phyloP scores from a whole-genome alignment of 345 rosid species.

The Dipteronia dyeriana region DNA sequence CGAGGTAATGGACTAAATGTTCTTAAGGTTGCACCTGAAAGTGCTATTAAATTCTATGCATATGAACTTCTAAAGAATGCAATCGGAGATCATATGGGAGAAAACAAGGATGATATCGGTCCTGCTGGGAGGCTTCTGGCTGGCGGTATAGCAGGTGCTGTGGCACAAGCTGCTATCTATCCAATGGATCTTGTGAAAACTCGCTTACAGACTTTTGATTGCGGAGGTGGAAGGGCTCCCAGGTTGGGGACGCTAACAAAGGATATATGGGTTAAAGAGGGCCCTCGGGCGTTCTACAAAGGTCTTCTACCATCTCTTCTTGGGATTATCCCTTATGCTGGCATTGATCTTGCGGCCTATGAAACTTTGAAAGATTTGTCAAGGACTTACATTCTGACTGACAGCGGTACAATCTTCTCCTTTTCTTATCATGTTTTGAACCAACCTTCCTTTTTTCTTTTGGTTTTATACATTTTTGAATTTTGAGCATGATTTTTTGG shows the following conservation, averaged over 20 bases:
- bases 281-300: slow-evolving; percentile 89
- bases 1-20: slow-evolving; percentile 94
- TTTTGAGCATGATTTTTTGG: not conserved
- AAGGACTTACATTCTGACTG: slow-evolving; percentile 65
- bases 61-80: slow-evolving; percentile 77
- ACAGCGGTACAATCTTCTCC: slow-evolving; percentile 48
- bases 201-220: slow-evolving; percentile 74
- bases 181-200: slow-evolving; percentile 98
- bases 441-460: not conserved
- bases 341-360: slow-evolving; percentile 94
- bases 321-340: slow-evolving; percentile 94
- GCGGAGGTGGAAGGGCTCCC: slow-evolving; percentile 74
- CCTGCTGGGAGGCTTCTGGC: slow-evolving; percentile 79
- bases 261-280: slow-evolving; percentile 88
- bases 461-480: not conserved
- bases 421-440: slow-evolving; percentile 4
- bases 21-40: slow-evolving; percentile 94
- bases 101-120: slow-evolving; percentile 63
- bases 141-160: slow-evolving; percentile 94
- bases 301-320: slow-evolving; percentile 92
- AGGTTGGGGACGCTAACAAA: slow-evolving; percentile 59
- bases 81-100: slow-evolving; percentile 46
- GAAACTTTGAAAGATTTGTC: slow-evolving; percentile 92
- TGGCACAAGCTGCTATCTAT: slow-evolving; percentile 88
- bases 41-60: slow-evolving; percentile 85